Base-by-base conservation (phyloP, 495 filamentous ascomycete genomes). In the Penicillium simplicissimum region DNA sequence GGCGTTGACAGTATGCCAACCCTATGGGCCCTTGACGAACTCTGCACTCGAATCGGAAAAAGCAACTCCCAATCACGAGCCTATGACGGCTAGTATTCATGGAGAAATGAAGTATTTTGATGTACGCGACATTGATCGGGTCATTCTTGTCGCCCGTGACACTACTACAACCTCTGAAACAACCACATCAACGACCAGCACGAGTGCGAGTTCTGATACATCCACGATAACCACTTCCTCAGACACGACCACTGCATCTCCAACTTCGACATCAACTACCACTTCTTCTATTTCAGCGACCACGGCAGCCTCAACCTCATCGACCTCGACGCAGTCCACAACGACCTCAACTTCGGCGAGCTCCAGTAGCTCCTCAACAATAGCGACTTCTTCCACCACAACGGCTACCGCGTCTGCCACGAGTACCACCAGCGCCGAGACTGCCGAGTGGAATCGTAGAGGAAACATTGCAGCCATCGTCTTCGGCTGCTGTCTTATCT, bases 381-480 rank as follows among this genome's bases (percentile, higher is more conserved):
- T 61, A 3, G 49, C 34, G 35, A 56, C 34, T 7, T 40, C 59
- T 11, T 52, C 59, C 13, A 59, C 53, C 10, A 67, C 53, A 0
- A 67, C 57, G 7, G 55, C 42, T 28, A 63, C 62, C 6, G 52
- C 58, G 19, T 59, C 66, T 21, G 45, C 66, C 1, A 65, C 66
- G 4, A 65, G 59, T 33, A 65, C 60, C 0, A 21, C 34, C 4
- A 56, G 42, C 8, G 59, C 64, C 13, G 63, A 37, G 11, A n/a
- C 49, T 3, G 43, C 54, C 1, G 51, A 52, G 23, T 57, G 43
- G 45, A 65, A 68, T 48, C 66, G 40, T 23, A 55, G 35, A 21
- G 66, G 66, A 23, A 53, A 62, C 15, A 60, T 68, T 17, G 62
- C 59, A 11, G 66, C 62, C 2, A 60, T 62, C 25, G 38, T 65